phyloP scores from a whole-genome alignment of 164 flowering plant species.

The Stephania cephalantha region DNA sequence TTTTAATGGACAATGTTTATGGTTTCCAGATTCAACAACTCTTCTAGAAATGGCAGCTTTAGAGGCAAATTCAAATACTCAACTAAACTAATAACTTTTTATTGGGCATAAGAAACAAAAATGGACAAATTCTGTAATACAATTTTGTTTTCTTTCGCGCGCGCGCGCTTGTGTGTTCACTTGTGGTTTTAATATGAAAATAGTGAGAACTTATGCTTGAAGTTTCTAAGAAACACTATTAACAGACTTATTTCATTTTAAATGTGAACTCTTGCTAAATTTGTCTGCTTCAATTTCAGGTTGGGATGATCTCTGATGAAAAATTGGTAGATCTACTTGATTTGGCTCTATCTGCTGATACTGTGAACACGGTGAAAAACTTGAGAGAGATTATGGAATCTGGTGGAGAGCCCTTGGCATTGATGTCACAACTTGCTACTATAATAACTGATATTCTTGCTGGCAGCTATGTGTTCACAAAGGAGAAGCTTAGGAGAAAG shows the following conservation, averaged over 20 bases:
- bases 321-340: constrained; percentile 96
- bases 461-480: constrained; percentile 72
- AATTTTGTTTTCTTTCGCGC: neutral
- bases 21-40: neutral
- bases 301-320: constrained; percentile 92
- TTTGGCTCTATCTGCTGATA: constrained; percentile 95
- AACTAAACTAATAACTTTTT: neutral
- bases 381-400: constrained; percentile 89
- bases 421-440: constrained; percentile 99
- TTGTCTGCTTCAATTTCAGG: constrained; percentile 39
- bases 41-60: neutral
- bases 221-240: neutral
- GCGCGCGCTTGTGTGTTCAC: neutral
- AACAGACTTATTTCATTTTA: constrained; percentile 3
- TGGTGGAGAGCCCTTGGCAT: constrained; percentile 88
- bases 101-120: neutral
- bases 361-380: constrained; percentile 90
- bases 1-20: neutral
- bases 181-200: neutral
- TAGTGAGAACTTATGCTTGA: neutral
- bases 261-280: neutral
- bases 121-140: neutral
- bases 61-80: neutral
- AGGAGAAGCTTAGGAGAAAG: constrained; percentile 62
- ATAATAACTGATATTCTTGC: constrained; percentile 93